Evolutionary conservation across 2,329 filamentous ascomycete species (phyloP), one percentile per base, ranked within the genome.

Genomic region (Cytospora mali): DNA sequence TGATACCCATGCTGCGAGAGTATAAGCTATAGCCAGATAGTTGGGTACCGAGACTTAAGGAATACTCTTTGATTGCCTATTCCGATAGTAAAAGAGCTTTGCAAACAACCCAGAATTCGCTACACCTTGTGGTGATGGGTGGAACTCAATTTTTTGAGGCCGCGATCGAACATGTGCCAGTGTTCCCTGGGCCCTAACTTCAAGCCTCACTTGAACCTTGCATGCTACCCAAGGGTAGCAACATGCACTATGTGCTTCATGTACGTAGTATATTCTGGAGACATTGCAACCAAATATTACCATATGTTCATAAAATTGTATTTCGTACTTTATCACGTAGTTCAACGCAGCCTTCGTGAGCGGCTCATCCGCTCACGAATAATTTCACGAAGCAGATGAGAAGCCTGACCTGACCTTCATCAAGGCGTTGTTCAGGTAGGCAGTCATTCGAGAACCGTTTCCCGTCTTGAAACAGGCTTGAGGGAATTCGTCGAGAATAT

Each of bases 1-100:
- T 70, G 7, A 67, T 71, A 10, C 35, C 71, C 1, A 64, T 75
- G 14, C 64, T 75, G 4, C 68, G 67, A 39, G 69, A 75, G 62
- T 66, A 70, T 51, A 64, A 66, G 49, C 35, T 71, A 28, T 68
- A 52, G 52, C 14, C 35, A 23, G 6, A 33, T 42, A n/a, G 4
- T 7, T 21, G 6, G n/a, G 10, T 46, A 13, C 42, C 42, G 3
- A 23, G 10, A 23, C n/a, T 9, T 10, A 23, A 13, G 23, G n/a
- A 46, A 46, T 11, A 18, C 11, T 10, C 16, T 46, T 23, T 10
- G n/a, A 46, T 23, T 23, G 13, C n/a, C 21, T 13, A 11, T 11
- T 4, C 3, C 2, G 13, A 21, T 46, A 10, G 5, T 23, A 4
- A 10, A 46, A 3, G n/a, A 23, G 42, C 9, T 21, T 23, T 10